Evolutionary conservation across 371 early-diverging fungal genomes (phyloP).

Genomic region (Globomyces sp.): DNA sequence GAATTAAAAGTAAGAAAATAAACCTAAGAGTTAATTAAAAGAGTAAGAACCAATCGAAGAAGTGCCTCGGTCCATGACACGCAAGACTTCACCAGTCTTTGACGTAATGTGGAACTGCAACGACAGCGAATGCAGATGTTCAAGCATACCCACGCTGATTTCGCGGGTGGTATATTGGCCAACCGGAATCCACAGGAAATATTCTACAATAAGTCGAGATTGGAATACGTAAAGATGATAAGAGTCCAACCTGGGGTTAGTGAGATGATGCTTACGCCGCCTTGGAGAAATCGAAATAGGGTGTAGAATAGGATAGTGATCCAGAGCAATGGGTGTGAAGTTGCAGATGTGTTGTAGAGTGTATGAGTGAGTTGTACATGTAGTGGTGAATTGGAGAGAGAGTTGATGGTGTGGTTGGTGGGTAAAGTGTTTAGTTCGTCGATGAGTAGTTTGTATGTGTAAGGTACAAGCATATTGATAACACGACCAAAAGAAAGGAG

Average conservation of each 20-base stretch:
- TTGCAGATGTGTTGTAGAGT: constrained; percentile 18
- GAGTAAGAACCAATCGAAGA: constrained; percentile 26
- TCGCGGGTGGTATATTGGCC: constrained; percentile 84
- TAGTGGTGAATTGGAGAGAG: constrained; percentile 13
- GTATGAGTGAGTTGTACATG: constrained; percentile 16
- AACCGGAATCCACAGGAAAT: constrained; percentile 86
- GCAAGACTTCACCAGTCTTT: constrained; percentile 63
- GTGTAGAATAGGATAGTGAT: constrained; percentile 67
- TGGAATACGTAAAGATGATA: constrained; percentile 58
- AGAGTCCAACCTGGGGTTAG: constrained; percentile 55
- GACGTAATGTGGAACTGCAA: constrained; percentile 87
- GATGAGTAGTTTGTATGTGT: constrained; percentile 75
- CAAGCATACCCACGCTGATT: constrained; percentile 81
- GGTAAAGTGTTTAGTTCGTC: constrained; percentile 51
- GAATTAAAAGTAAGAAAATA: too few relatives aligned
- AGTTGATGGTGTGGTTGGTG: background rate
- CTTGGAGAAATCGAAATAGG: constrained; percentile 65
- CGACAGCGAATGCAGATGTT: constrained; percentile 80
- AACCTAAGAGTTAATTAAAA: too few relatives aligned
- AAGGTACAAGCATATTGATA: constrained; percentile 78
- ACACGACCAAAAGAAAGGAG: constrained; percentile 69
- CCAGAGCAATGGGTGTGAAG: constrained; percentile 47
- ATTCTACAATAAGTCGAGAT: constrained; percentile 35
- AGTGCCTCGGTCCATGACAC: constrained; percentile 82
- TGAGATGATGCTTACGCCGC: constrained; percentile 20